phyloP scores from a whole-genome alignment of 2,329 filamentous ascomycete genomes.

The Elsinoe necatrix region DNA sequence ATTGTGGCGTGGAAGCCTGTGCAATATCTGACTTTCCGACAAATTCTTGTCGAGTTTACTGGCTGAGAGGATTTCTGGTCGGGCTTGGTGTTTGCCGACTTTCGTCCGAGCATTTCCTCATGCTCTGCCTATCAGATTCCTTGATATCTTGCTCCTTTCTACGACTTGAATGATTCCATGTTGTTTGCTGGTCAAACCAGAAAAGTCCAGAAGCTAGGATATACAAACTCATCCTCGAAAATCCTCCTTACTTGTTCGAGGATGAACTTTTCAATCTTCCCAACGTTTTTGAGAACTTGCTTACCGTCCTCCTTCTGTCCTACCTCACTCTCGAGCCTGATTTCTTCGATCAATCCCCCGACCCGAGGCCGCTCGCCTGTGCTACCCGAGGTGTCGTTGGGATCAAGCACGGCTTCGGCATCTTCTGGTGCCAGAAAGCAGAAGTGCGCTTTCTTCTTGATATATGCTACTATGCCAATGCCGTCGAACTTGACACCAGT shows the following conservation, averaged over 20 bases:
- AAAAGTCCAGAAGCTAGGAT: constrained; percentile 98
- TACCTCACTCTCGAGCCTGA: constrained; percentile 95
- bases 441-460: constrained; percentile 80
- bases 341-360: constrained; percentile 79
- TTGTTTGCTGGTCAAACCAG: constrained; percentile 51
- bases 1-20: background rate
- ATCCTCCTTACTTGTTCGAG: constrained; percentile 93
- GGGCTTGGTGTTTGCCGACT: no score
- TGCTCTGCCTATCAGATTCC: no score
- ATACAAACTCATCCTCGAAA: constrained; percentile 97
- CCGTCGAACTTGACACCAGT: constrained; percentile 93
- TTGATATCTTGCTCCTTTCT: no score
- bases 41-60: no score
- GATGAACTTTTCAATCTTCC: constrained; percentile 96
- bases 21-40: background rate
- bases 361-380: constrained; percentile 35
- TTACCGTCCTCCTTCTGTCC: constrained; percentile 84
- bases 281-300: constrained; percentile 95
- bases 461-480: constrained; percentile 83
- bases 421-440: constrained; percentile 93
- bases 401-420: constrained; percentile 57
- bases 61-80: no score
- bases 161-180: no score
- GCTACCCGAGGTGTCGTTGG: constrained; percentile 24
- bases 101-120: no score